A percentile compares a stretch with the other conserved stretches of the same genome.
Conservation (phyloP, 169 alveolate genomes). For the Plasmodium vivax region DNA sequence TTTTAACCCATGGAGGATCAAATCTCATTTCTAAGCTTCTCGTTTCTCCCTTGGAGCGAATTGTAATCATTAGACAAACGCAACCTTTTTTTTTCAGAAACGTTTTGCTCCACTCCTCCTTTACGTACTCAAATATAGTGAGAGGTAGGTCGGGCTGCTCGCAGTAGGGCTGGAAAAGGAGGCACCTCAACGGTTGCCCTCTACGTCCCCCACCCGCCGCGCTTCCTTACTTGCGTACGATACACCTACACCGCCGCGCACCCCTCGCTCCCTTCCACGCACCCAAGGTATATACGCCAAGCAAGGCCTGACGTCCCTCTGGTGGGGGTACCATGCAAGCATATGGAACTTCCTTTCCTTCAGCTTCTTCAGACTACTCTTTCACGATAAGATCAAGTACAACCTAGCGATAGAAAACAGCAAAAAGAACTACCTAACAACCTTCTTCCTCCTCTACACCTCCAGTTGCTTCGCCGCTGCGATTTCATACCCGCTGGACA, state of each 20-base stretch:
- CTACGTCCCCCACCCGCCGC: background rate
- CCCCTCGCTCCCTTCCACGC: background rate
- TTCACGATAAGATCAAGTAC: constrained; percentile 58
- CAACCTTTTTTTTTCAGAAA: constrained; percentile 52
- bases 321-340: constrained; percentile 75
- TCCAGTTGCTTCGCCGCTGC: constrained; percentile 60
- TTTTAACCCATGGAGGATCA: constrained; percentile 74
- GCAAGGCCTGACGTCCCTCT: constrained; percentile 56
- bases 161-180: background rate
- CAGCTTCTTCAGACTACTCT: constrained; percentile 50
- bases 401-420: constrained; percentile 15
- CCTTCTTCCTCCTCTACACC: constrained; percentile 29
- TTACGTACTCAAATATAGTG: constrained; percentile 53
- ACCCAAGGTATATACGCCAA: constrained; percentile 42
- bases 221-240: background rate
- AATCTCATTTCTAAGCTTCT: constrained; percentile 62
- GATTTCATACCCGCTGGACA: constrained; percentile 49
- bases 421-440: constrained; percentile 11
- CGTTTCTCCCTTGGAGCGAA: constrained; percentile 61
- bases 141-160: constrained; percentile 15
- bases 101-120: constrained; percentile 34
- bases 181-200: background rate
- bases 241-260: background rate
- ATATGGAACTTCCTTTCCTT: constrained; percentile 52
- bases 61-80: constrained; percentile 62